Base-by-base conservation (phyloP, 164 flowering plant genomes). In the Tetrastigma voinierianum region DNA sequence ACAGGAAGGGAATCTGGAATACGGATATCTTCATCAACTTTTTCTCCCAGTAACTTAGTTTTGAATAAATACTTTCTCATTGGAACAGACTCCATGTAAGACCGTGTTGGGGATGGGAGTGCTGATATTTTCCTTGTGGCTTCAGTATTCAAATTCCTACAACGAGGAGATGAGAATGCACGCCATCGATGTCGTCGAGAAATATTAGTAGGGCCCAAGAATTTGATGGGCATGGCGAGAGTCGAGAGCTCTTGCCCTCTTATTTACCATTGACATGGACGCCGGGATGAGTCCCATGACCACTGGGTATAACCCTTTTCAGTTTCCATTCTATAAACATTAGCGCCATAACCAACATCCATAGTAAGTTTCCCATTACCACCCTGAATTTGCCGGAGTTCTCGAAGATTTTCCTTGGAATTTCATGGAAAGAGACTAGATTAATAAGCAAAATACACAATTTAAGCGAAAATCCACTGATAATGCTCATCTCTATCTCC, bases 401-500 rank as follows among this genome's bases (percentile, higher is more conserved):
- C 0, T 19, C 49, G 45, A 72, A 67, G 59, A 61, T 57, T 32
- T 15, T 60, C 66, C 70, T 45, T 58, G 69, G 47, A 70, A 68
- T 43, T 71, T 77, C 23, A 21, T 47, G 2, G 71, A 56, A 4
- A 70, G 9, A 0, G 74, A 61, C 7, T 72, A 76, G 11, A 49
- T 48, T 0, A 13, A 49, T 1, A n/a, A 51, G 13, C 62, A 71
- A 57, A n/a, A n/a, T n/a, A 8, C 20, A 56, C 19, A 65, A 77
- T 52, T 65, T 52, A 24, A 70, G 71, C 10, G 75, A 62, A 13
- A 32, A 58, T 62, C 23, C 48, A n/a, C 54, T 51, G 43, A 19
- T 23, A n/a, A 10, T 32, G 47, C 46, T 12, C 17, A 1, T 64
- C 58, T 18, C 51, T 57, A 19, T 66, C 53, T 8, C 46, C 25